A percentile compares a stretch with the other conserved stretches of the same genome.
Conservation (phyloP, 2,329 filamentous ascomycete genomes). For the Hypoxylon sp. region DNA sequence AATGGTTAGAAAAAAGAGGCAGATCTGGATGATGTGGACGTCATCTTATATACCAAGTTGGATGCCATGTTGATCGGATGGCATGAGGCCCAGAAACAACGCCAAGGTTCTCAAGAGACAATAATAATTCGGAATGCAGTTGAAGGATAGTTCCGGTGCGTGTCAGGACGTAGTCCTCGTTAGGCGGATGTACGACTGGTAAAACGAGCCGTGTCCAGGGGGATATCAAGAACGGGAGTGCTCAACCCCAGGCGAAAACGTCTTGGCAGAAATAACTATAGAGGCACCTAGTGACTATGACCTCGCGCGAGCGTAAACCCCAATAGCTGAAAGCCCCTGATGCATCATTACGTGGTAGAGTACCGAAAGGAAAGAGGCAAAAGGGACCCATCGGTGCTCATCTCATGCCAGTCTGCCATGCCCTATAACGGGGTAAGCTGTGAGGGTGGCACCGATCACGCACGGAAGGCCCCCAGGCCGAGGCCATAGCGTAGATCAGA, state of each 20-base stretch:
- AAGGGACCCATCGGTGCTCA: conserved; percentile 21
- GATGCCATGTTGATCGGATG: conserved; percentile 45
- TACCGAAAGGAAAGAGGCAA: conserved; percentile 10
- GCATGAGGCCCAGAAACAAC: conserved; percentile 49
- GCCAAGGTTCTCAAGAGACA: conserved; percentile 49
- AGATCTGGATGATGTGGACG: conserved; percentile 44
- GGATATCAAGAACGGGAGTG: conserved; percentile 41
- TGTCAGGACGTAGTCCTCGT: conserved; percentile 57
- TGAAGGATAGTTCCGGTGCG: conserved; percentile 58
- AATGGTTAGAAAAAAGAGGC: conserved; percentile 47
- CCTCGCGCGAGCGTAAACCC: conserved; percentile 21
- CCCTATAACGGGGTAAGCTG: conserved; percentile 33
- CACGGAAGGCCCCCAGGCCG: conserved; percentile 48
- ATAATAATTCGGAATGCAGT: conserved; percentile 58
- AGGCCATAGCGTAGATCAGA: conserved; percentile 43
- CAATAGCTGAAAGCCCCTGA: conserved; percentile 23
- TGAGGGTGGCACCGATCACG: conserved; percentile 42
- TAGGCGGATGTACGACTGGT: conserved; percentile 45
- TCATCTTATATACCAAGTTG: conserved; percentile 58
- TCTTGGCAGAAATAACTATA: conserved; percentile 39
- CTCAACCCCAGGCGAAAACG: conserved; percentile 31
- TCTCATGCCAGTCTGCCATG: conserved; percentile 22
- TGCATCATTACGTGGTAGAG: conserved; percentile 17
- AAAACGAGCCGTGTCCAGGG: conserved; percentile 50
- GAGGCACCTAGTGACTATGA: conserved; percentile 13